Percentiles rank a stretch among this genome's conserved stretches.
Conservation (phyloP, 2,329 filamentous ascomycete species). For the Beauveria sp. region DNA sequence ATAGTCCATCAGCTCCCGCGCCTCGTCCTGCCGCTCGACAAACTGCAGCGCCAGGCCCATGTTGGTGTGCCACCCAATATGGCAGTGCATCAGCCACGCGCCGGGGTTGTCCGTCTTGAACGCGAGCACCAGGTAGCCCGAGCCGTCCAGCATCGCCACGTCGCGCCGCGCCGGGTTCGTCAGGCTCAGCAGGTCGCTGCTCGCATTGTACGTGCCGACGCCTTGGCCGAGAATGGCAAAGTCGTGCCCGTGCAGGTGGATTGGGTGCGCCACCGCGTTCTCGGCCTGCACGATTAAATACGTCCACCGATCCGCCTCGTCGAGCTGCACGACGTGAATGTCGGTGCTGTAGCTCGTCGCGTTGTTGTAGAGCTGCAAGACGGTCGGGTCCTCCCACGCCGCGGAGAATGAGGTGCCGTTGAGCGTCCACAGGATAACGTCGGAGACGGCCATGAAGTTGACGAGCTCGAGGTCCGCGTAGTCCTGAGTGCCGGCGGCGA, state of each 20-base stretch:
- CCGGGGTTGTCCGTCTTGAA: constrained; percentile 31
- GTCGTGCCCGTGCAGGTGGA: constrained; percentile 18
- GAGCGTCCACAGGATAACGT: neutral
- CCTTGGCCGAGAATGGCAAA: constrained; percentile 17
- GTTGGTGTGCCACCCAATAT: constrained; percentile 52
- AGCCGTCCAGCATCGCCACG: constrained; percentile 37
- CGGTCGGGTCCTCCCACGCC: neutral
- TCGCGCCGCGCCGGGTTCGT: constrained; percentile 45
- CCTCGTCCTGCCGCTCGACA: neutral
- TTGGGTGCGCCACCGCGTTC: constrained; percentile 15
- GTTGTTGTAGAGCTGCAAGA: neutral
- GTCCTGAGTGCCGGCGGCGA: neutral
- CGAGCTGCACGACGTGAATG: neutral
- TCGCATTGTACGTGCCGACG: constrained; percentile 11
- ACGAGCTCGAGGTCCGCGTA: neutral
- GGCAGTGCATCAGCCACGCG: constrained; percentile 29
- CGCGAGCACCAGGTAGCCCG: constrained; percentile 41
- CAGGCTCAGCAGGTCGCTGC: neutral
- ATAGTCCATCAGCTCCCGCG: neutral
- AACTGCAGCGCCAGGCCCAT: neutral
- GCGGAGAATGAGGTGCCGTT: neutral
- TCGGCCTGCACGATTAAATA: constrained; percentile 14
- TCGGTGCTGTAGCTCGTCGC: neutral
- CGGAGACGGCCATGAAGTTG: neutral
- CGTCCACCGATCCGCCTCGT: constrained; percentile 14